Percentiles rank a stretch among this genome's conserved stretches.
Conservation (phyloP, 768 basidiomycete species). For the Phylloporus arenicola region DNA sequence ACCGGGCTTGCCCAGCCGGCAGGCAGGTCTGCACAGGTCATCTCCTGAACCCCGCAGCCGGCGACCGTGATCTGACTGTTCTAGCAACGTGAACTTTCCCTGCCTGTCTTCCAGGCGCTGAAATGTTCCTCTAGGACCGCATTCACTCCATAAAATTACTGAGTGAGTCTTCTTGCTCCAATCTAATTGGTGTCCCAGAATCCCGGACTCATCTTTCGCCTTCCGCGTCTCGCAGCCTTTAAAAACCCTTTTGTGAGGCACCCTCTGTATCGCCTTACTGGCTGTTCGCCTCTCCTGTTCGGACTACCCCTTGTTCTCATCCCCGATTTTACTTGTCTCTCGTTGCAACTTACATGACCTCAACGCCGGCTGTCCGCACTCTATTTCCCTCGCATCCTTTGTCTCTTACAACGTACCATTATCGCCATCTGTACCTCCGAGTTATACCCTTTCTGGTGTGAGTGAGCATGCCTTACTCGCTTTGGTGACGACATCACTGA, state of each 20-base stretch:
- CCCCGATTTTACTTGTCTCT: conserved; percentile 5
- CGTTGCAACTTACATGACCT: conserved; percentile 20
- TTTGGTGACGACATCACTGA: conserved; percentile 19
- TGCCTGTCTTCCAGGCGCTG: conserved; percentile 3
- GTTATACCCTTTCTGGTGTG: neutral
- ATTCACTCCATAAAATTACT: conserved; percentile 2
- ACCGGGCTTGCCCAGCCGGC: conserved; percentile 6
- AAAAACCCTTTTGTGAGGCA: conserved; percentile 2
- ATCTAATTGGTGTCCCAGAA: neutral
- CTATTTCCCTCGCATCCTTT: conserved; percentile 3
- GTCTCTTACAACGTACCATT: conserved; percentile 10
- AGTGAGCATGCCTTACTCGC: conserved; percentile 13
- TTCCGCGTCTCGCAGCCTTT: neutral
- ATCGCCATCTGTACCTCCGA: conserved; percentile 5
- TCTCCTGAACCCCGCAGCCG: conserved; percentile 1
- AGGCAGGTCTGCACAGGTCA: conserved; percentile 10
- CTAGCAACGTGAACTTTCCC: neutral
- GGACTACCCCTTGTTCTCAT: conserved; percentile 4
- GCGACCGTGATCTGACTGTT: neutral
- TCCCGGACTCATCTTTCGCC: neutral
- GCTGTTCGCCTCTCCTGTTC: conserved; percentile 1
- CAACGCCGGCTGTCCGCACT: conserved; percentile 12
- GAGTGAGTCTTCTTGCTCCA: conserved; percentile 10
- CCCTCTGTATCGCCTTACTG: conserved; percentile 2
- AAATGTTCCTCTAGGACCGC: conserved; percentile 22